Base-by-base conservation (phyloP, 2,329 filamentous ascomycete genomes). In the Gaeumannomyces tritici region DNA sequence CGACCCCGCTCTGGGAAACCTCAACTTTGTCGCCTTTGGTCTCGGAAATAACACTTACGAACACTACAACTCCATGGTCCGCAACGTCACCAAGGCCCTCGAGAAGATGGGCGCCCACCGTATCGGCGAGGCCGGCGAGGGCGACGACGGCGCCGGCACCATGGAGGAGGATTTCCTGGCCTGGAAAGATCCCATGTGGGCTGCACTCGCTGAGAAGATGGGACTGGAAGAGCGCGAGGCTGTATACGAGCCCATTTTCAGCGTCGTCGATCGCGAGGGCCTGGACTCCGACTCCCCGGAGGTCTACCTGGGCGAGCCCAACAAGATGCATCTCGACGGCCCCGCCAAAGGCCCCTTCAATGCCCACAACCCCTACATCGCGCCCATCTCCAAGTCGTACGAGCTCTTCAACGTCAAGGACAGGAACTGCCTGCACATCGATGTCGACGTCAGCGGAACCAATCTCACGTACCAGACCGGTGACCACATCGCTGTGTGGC, bases 181-280 rank as follows among this genome's bases (percentile, higher is more conserved):
- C 67, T 99, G 95, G 95, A 99, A 99, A 79, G 95, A 99, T 71
- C 93, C 93, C 65, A 99, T 99, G 95, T 99, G 96, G 95, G 80
- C 84, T 70, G 90, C 89, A 64, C 81, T 99, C 61, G 82, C 89
- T 28, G 84, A 90, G 67, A 87, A 90, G 72, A 91, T 99, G 89
- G 85, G 85, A 62, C 80, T 99, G 62, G 90, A 98, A 76, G 95
- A 99, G 78, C 92, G 95, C 64, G 96, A 99, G 74, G 91, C 93
- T 65, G 87, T 96, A 64, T 99, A 98, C 74, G 96, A 99, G 74
- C 91, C 95, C 60, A 87, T 93, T 63, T 97, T 97, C 73, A 86
- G 85, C 69, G 87, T 99, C 69, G 84, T 83, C 29, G 89, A 96
- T 70, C 85, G 88, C 66, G 85, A 90, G 15, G 85, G 87, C 47